Conservation (phyloP, 2,329 filamentous ascomycete species). For the Stagonosporopsis cucurbitacearum region DNA sequence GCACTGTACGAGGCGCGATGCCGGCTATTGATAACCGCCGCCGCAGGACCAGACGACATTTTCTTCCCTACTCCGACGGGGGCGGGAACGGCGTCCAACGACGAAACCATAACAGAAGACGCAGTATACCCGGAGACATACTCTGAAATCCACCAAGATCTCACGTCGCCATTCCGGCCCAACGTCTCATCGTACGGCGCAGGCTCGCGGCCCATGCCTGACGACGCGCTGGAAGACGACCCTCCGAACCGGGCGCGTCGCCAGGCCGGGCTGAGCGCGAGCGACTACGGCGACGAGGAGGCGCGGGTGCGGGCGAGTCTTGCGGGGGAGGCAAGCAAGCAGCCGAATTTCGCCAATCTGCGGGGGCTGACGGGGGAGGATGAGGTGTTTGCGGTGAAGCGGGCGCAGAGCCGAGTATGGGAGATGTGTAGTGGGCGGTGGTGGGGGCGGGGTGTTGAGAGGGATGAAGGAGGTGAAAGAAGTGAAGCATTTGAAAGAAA, state of each 20-base stretch:
- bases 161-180: slow-evolving; percentile 76
- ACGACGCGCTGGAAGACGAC: slow-evolving; percentile 58
- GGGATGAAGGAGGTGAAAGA: slow-evolving; percentile 10
- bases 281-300: slow-evolving; percentile 13
- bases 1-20: slow-evolving; percentile 80
- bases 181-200: slow-evolving; percentile 72
- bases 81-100: not conserved
- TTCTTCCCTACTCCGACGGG: slow-evolving; percentile 68
- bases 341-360: slow-evolving; percentile 70
- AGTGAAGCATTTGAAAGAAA: no score
- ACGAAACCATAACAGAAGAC: slow-evolving; percentile 49
- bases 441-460: slow-evolving; percentile 58
- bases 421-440: slow-evolving; percentile 77
- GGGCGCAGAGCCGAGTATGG: slow-evolving; percentile 79
- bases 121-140: slow-evolving; percentile 70
- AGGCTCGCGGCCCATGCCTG: slow-evolving; percentile 43
- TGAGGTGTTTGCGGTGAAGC: slow-evolving; percentile 80
- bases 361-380: slow-evolving; percentile 79
- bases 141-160: slow-evolving; percentile 79
- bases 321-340: not conserved
- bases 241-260: slow-evolving; percentile 53
- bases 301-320: not conserved
- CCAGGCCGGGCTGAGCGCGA: not conserved
- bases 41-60: slow-evolving; percentile 71
- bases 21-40: slow-evolving; percentile 73